phyloP scores from a whole-genome alignment of 2,329 filamentous ascomycete species.

The Apiospora arundinis region DNA sequence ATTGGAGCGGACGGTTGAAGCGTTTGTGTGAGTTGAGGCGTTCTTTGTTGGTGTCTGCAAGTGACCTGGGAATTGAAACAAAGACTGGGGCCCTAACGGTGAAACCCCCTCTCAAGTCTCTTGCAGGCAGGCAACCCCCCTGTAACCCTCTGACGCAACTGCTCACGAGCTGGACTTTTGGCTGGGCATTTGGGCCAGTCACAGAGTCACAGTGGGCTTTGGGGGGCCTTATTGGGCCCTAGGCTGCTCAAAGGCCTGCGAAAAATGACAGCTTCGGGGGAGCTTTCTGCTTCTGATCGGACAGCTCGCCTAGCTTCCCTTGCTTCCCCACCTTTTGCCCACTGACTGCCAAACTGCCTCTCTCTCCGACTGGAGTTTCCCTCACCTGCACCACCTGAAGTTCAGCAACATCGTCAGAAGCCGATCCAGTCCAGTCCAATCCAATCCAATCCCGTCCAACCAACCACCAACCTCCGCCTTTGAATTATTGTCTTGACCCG shows the following conservation, averaged over 20 bases:
- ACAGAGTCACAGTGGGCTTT: not conserved
- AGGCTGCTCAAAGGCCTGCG: not conserved
- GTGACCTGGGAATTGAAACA: constrained; percentile 13
- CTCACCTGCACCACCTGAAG: not conserved
- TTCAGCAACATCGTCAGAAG: not conserved
- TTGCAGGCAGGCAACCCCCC: not conserved
- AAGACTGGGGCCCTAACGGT: constrained; percentile 12
- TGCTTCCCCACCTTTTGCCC: not conserved
- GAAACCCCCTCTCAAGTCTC: not conserved
- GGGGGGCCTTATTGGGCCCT: not conserved
- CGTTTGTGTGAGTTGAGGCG: not conserved
- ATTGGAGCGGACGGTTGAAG: constrained; percentile 10
- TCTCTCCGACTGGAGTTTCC: not conserved
- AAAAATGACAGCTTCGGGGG: constrained; percentile 11
- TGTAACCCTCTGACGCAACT: constrained; percentile 18
- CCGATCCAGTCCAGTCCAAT: not conserved
- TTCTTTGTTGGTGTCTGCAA: constrained; percentile 8
- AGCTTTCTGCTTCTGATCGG: constrained; percentile 14
- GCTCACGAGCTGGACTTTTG: constrained; percentile 2
- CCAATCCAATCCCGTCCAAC: not conserved
- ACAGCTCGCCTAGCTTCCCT: not conserved
- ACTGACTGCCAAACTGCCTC: not conserved
- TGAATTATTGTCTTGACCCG: not conserved
- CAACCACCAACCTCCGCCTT: constrained; percentile 18
- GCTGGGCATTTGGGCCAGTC: not conserved